These are phyloP conservation scores for Aspergillus affinis DNA, from an alignment of 495 filamentous ascomycete species.

Conservation along the genomic window DNA sequence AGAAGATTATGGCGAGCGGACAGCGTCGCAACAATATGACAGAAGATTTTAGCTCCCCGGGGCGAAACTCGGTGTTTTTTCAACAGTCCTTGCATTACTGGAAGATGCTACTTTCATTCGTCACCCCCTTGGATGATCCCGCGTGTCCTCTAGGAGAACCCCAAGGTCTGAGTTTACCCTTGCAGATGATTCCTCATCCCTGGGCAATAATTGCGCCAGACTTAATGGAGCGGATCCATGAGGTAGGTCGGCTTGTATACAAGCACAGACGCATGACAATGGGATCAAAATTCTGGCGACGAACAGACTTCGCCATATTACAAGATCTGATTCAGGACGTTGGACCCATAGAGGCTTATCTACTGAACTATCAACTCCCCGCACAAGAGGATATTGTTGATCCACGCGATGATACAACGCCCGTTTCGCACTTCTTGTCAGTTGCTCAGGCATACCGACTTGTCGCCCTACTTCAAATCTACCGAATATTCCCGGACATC, in stretches of 20 bases:
- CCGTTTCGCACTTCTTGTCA: not conserved
- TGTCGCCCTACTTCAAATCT: not conserved
- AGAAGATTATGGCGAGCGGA: not conserved
- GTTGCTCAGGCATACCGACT: conserved; percentile 3
- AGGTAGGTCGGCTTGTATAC: not conserved
- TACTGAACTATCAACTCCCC: not conserved
- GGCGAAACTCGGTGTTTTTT: not conserved
- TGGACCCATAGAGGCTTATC: not conserved
- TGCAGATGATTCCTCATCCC: not conserved
- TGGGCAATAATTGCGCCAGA: not conserved
- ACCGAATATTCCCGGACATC: conserved; percentile 5
- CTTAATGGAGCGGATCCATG: not conserved
- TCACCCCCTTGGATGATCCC: not conserved
- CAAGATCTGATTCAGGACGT: not conserved
- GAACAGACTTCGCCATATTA: not conserved
- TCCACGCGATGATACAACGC: not conserved
- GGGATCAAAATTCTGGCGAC: not conserved
- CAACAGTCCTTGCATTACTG: conserved; percentile 5
- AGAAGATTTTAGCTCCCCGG: not conserved
- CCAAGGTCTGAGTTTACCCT: not conserved
- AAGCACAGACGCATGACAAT: not conserved
- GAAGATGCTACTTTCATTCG: conserved; percentile 5
- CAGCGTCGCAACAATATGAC: not conserved
- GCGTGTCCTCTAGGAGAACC: not conserved
- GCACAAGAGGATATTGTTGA: not conserved